These are phyloP conservation scores for Yamadazyma diddensiae DNA, from an alignment of 1,139 yeast species.

Conservation along the genomic window DNA sequence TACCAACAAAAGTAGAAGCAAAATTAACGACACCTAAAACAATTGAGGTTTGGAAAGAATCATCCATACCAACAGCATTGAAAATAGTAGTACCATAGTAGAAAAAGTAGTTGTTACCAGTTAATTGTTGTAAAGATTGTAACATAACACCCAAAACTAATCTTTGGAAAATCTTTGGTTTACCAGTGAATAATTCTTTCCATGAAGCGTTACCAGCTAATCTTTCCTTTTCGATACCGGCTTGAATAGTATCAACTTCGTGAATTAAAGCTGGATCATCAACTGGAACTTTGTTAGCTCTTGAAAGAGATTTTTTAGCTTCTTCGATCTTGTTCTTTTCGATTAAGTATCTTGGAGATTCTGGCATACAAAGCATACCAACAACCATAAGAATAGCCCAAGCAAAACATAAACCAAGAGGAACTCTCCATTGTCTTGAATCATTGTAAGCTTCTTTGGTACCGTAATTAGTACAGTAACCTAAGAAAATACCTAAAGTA, in stretches of 20 bases:
- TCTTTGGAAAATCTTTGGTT: slow-evolving; percentile 66
- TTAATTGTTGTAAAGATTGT: slow-evolving; percentile 56
- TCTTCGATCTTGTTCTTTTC: slow-evolving; percentile 31
- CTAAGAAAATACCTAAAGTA: slow-evolving; percentile 67
- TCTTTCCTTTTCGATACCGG: slow-evolving; percentile 14
- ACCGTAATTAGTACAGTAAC: slow-evolving; percentile 66
- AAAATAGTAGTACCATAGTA: slow-evolving; percentile 79
- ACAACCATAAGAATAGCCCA: slow-evolving; percentile 55
- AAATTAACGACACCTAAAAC: slow-evolving; percentile 78
- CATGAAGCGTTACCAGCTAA: slow-evolving; percentile 15
- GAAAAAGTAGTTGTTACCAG: slow-evolving; percentile 81
- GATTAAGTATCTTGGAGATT: slow-evolving; percentile 56
- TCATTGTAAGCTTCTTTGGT: slow-evolving; percentile 49
- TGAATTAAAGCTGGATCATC: slow-evolving; percentile 57
- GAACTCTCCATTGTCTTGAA: slow-evolving; percentile 63
- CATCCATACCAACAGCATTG: slow-evolving; percentile 71
- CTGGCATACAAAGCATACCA: slow-evolving; percentile 45
- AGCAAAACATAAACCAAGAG: slow-evolving; percentile 51
- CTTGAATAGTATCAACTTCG: slow-evolving; percentile 54
- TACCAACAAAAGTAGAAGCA: slow-evolving; percentile 66
- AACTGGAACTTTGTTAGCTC: slow-evolving; percentile 56
- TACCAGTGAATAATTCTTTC: slow-evolving; percentile 37
- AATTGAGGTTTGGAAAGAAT: slow-evolving; percentile 74
- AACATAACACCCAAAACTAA: slow-evolving; percentile 61
- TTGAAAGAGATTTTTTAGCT: slow-evolving; percentile 53